Conservation (phyloP, 2,329 filamentous ascomycete species). For the Scopulariopsis brevicaulis region DNA sequence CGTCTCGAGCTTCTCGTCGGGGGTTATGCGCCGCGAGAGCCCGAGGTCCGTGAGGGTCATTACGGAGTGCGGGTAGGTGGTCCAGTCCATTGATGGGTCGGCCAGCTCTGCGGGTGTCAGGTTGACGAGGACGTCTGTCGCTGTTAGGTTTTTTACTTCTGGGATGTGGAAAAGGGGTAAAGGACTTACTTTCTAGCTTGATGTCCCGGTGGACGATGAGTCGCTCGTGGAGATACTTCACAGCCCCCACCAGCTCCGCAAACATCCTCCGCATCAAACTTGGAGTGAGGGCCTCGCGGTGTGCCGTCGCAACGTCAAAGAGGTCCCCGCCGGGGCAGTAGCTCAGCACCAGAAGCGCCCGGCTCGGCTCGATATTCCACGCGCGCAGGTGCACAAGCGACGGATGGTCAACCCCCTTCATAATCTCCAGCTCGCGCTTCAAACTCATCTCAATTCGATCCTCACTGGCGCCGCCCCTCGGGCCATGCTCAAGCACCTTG, state of each 20-base stretch:
- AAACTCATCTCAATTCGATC: conserved; percentile 87
- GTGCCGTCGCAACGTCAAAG: conserved; percentile 77
- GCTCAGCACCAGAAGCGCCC: conserved; percentile 75
- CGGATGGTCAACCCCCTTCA: conserved; percentile 79
- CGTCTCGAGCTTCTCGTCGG: conserved; percentile 82
- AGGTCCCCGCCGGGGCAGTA: conserved; percentile 93
- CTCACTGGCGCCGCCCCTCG: conserved; percentile 84
- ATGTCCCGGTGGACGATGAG: conserved; percentile 94
- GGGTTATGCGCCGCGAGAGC: conserved; percentile 73
- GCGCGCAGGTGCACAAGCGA: conserved; percentile 86
- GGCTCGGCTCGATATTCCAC: conserved; percentile 73
- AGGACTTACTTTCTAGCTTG: conserved; percentile 76
- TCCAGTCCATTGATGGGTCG: conserved; percentile 54
- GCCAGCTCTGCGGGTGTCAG: conserved; percentile 57
- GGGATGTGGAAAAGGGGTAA: neutral
- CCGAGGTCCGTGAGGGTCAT: conserved; percentile 87
- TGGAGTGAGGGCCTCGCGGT: conserved; percentile 56
- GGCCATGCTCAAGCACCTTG: conserved; percentile 92
- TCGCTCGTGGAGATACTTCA: conserved; percentile 73
- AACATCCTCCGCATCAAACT: conserved; percentile 74
- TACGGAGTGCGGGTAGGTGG: conserved; percentile 67
- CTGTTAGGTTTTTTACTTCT: neutral
- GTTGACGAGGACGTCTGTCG: conserved; percentile 79
- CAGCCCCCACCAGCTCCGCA: conserved; percentile 74
- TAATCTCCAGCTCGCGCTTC: conserved; percentile 89